phyloP scores from a whole-genome alignment of 2,329 filamentous ascomycete species.

The Penicillium thymicola region DNA sequence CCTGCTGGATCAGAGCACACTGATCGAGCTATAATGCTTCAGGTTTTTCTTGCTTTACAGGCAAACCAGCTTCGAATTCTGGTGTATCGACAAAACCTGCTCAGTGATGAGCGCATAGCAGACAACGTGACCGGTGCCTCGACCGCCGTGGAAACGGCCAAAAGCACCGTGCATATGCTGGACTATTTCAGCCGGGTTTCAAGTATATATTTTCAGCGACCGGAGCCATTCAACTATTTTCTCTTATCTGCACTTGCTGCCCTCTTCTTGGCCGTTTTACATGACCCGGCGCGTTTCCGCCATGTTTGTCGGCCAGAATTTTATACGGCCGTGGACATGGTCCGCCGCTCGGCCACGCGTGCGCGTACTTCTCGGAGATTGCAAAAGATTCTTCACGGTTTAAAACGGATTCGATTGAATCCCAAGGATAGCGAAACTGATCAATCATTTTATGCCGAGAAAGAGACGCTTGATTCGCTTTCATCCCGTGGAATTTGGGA shows the following conservation, averaged over 20 bases:
- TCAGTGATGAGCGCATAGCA: constrained; percentile 39
- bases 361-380: constrained; percentile 56
- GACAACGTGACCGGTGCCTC: constrained; percentile 36
- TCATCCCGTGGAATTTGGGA: neutral
- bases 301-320: constrained; percentile 35
- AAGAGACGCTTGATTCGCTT: too few species aligned
- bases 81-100: constrained; percentile 45
- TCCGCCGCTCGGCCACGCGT: constrained; percentile 55
- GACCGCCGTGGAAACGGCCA: constrained; percentile 43
- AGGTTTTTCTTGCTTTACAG: constrained; percentile 45
- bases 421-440: constrained; percentile 29
- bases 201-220: constrained; percentile 40
- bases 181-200: constrained; percentile 38
- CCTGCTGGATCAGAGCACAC: constrained; percentile 20
- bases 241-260: constrained; percentile 41
- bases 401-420: constrained; percentile 57
- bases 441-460: neutral
- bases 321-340: constrained; percentile 59
- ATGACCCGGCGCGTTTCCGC: constrained; percentile 45
- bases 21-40: constrained; percentile 41
- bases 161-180: constrained; percentile 39
- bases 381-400: constrained; percentile 57
- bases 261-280: constrained; percentile 46
- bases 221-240: constrained; percentile 44
- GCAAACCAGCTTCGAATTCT: constrained; percentile 48